Evolutionary conservation across 805 yeast species (phyloP), one percentile per base, ranked within the genome.

Genomic region (Starmerella cellae): DNA sequence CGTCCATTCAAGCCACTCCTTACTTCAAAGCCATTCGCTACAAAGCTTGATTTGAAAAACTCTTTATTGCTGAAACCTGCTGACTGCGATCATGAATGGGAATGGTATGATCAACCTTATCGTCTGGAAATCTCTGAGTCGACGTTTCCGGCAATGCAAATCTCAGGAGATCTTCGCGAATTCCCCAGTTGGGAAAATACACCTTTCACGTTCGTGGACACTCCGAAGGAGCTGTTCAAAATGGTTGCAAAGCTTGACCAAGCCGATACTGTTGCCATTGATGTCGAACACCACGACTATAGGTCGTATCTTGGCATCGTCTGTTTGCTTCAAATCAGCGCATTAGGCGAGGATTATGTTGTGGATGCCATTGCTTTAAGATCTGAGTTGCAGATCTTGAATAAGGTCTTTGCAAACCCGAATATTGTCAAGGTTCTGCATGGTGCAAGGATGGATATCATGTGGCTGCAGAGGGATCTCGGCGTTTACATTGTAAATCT

Each of bases 391-490:
- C 64, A 69, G 37, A 60, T 61, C 1, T 63, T 91, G 43, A 91
- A 91, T 62, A 67, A 64, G 35, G 73, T 88, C 1, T 84, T 88
- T 50, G 71, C 96, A 2, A 67, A 91, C 60, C 96, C 97, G 0
- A 52, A 62, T 4, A 77, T 88, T 26, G 66, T 83, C 23, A 91
- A 91, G 57, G 93, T 91, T 1, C 75, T 91, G 51, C 99, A 91
- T 60, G 99, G 99, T 47, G 95, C 98, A 0, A 78, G 75, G 52
- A 85, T 84, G 94, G 99, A 91, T 66, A 81, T 91, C 3, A 77
- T 84, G 35, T 91, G 99, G 99, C 66, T 91, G 28, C 99, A 91
- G 64, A 69, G 97, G 49, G 98, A 91, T 57, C 68, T 91, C 43
- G 99, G 99, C 0, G 60, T 91, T 9, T 91, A 91, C 55, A 64